Evolutionary conservation across 2,329 filamentous ascomycete species (phyloP), one percentile per base, ranked within the genome.

Genomic region (Aspergillus texensis): DNA sequence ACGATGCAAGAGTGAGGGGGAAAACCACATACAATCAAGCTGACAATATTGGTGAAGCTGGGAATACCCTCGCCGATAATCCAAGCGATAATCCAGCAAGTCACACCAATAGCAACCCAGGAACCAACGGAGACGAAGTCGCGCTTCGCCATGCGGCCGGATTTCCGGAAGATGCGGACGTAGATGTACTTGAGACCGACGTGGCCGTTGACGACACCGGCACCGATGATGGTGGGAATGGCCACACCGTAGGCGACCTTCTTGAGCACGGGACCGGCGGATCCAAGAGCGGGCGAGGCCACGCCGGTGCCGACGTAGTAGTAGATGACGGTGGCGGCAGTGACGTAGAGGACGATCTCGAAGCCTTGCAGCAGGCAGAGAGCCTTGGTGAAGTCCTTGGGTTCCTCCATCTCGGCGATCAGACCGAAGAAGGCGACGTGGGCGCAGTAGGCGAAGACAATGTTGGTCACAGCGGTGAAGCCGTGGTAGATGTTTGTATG

Each of bases 341-440:
- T 71, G 26, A 89, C 81, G 73, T 92, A 92, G 53, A 91, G 82
- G 28, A 78, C 71, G 0, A 86, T 87, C 65, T 89, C 86, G 58
- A 82, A 80, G 26, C 80, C 78, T 73, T 90, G 87, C 26, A 90
- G 82, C 60, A 88, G 74, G 70, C 83, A 81, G 62, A 93, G 84
- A 4, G 88, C 84, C 75, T 89, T 89, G 53, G 83, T 81, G 73
- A 86, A 90, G 64, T 88, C 84, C 50, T 79, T 75, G 4, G 88
- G 88, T 39, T 86, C 78, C 69, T 85, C 82, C 77, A 91, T 84
- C 74, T 91, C 89, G 53, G 83, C 82, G 65, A 89, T 85, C 72
- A 91, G 85, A 70, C 81, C 83, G 75, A 90, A 90, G 79, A 90
- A 91, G 65, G 86, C 88, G n/a, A 89, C 85, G 70, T 90, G 87